A percentile compares a stretch with the other conserved stretches of the same genome.
phyloP scores from a whole-genome alignment of 768 basidiomycete species.

The Hypholoma fasciculare region DNA sequence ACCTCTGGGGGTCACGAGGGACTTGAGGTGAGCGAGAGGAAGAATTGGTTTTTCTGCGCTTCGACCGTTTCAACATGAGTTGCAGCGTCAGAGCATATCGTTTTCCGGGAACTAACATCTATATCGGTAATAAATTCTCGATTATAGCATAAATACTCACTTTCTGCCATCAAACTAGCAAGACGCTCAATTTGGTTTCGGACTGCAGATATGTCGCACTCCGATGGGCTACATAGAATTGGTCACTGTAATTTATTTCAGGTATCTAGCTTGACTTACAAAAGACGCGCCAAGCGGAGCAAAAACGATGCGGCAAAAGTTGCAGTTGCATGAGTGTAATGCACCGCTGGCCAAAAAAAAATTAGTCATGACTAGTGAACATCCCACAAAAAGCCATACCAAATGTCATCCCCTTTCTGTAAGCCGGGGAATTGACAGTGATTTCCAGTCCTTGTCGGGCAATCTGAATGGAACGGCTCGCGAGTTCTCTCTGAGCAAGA shows the following conservation, averaged over 20 bases:
- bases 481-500: slow-evolving; percentile 71
- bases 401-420: slow-evolving; percentile 91
- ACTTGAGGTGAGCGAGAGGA: slow-evolving; percentile 62
- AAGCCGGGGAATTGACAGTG: slow-evolving; percentile 80
- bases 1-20: slow-evolving; percentile 53
- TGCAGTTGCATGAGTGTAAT: slow-evolving; percentile 89
- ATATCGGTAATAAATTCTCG: background rate
- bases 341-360: slow-evolving; percentile 57
- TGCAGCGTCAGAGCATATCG: slow-evolving; percentile 90
- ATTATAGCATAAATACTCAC: slow-evolving; percentile 41
- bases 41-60: slow-evolving; percentile 58
- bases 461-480: slow-evolving; percentile 80
- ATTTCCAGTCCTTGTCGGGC: slow-evolving; percentile 82
- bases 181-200: slow-evolving; percentile 78
- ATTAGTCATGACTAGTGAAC: slow-evolving; percentile 3
- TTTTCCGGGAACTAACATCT: slow-evolving; percentile 77
- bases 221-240: slow-evolving; percentile 61
- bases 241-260: background rate
- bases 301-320: slow-evolving; percentile 93
- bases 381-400: slow-evolving; percentile 41
- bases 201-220: slow-evolving; percentile 76
- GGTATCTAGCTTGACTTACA: slow-evolving; percentile 49
- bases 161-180: slow-evolving; percentile 72
- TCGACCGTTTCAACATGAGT: slow-evolving; percentile 80
- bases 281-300: slow-evolving; percentile 81